These are phyloP conservation scores for Salix purpurea DNA, from an alignment of 345 rosid genomes.

Conservation along the genomic window DNA sequence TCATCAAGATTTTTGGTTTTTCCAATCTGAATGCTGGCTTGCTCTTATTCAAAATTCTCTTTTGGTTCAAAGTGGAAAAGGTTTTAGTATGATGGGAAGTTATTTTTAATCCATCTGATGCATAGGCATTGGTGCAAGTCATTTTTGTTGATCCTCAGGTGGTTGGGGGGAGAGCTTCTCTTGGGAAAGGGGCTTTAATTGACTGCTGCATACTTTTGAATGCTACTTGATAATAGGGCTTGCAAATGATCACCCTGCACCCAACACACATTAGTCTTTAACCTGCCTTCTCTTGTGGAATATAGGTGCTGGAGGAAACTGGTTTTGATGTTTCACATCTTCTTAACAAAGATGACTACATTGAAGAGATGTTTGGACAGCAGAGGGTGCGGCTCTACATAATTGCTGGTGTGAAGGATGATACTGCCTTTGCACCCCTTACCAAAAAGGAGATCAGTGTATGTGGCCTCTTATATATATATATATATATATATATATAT, in stretches of 20 bases:
- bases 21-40: neutral
- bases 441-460: constrained; percentile 99
- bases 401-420: constrained; percentile 82
- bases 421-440: constrained; percentile 89
- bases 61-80: neutral
- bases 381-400: constrained; percentile 95
- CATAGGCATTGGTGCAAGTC: neutral
- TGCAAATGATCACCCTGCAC: neutral
- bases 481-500: neutral
- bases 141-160: neutral
- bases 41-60: neutral
- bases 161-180: neutral
- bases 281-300: constrained; percentile 11
- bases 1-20: neutral
- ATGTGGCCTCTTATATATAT: constrained; percentile 26
- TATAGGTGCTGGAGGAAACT: constrained; percentile 89
- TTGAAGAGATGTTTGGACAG: constrained; percentile 83
- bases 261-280: neutral
- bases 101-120: neutral
- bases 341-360: constrained; percentile 73
- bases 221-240: neutral
- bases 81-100: neutral
- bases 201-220: neutral
- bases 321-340: constrained; percentile 86
- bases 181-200: neutral